Evolutionary conservation across 2,329 filamentous ascomycete genomes (phyloP).

Genomic region (Orbilia ellipsospora): DNA sequence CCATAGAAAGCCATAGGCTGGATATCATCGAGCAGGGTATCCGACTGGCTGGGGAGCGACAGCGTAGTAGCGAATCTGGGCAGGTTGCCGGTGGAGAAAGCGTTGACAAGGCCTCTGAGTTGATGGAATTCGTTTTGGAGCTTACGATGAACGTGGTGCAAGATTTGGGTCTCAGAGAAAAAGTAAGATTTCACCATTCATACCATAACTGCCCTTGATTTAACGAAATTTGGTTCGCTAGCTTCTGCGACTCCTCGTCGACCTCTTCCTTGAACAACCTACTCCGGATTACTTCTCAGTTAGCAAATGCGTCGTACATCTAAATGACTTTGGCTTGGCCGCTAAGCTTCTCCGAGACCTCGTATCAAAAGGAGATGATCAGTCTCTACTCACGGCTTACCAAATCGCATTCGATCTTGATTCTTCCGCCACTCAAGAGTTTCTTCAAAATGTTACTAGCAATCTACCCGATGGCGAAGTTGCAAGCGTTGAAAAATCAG

Average conservation of each 20-base stretch:
- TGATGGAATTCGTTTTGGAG: conserved; percentile 95
- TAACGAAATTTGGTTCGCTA: conserved; percentile 64
- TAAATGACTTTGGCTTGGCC: conserved; percentile 90
- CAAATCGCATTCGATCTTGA: conserved; percentile 98
- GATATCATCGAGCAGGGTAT: conserved; percentile 88
- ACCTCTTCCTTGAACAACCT: conserved; percentile 90
- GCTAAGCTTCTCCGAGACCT: conserved; percentile 85
- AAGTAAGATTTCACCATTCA: conserved; percentile 63
- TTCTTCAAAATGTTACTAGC: conserved; percentile 79
- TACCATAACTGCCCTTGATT: too few species aligned
- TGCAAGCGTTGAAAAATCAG: conserved; percentile 39
- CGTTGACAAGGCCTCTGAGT: conserved; percentile 77
- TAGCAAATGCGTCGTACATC: conserved; percentile 95
- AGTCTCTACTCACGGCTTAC: conserved; percentile 86
- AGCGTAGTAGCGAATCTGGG: conserved; percentile 71
- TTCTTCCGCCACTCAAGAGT: conserved; percentile 98
- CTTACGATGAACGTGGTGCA: conserved; percentile 99
- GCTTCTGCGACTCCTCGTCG: conserved; percentile 91
- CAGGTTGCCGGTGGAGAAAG: conserved; percentile 68
- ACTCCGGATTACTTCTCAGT: conserved; percentile 98
- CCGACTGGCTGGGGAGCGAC: conserved; percentile 78
- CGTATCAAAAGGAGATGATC: conserved; percentile 80
- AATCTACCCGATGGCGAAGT: conserved; percentile 58
- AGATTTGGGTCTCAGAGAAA: conserved; percentile 83
- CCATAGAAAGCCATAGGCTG: conserved; percentile 91